Percentiles rank a stretch among this genome's conserved stretches.
Conservation (phyloP, 2,329 filamentous ascomycete genomes). For the Cladophialophora psammophila region DNA sequence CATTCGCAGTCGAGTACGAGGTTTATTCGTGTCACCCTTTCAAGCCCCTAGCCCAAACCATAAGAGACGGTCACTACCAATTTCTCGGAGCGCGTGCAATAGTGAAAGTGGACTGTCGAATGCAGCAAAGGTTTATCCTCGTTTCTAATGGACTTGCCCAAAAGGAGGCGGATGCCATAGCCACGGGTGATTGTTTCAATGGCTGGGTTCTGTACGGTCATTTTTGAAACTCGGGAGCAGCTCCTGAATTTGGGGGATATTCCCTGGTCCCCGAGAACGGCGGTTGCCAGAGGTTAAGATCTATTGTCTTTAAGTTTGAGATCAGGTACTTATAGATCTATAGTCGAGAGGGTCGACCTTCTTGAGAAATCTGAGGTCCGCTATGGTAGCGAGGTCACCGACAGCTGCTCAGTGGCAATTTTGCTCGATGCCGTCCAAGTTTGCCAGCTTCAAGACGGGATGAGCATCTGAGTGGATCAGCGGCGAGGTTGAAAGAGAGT, state of each 20-base stretch:
- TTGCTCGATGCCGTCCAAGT: not conserved
- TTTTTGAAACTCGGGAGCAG: slow-evolving; percentile 20
- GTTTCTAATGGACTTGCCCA: slow-evolving; percentile 17
- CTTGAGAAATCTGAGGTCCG: slow-evolving; percentile 13
- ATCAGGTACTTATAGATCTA: slow-evolving; percentile 33
- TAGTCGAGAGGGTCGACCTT: slow-evolving; percentile 8
- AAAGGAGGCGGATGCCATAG: slow-evolving; percentile 31
- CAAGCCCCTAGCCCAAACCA: not conserved
- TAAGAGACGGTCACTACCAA: not conserved
- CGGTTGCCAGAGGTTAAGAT: slow-evolving; percentile 29
- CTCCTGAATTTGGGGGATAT: not conserved
- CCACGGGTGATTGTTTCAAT: slow-evolving; percentile 26
- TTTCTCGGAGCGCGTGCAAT: slow-evolving; percentile 19
- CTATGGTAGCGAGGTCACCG: not conserved
- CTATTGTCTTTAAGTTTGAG: slow-evolving; percentile 22
- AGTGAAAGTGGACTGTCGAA: slow-evolving; percentile 29
- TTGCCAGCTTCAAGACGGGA: not conserved
- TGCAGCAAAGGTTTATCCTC: slow-evolving; percentile 25
- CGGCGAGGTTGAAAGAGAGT: not conserved
- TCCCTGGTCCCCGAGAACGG: not conserved
- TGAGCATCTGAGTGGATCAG: not conserved
- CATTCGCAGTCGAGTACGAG: not conserved
- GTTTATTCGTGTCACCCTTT: not conserved
- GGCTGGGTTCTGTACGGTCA: slow-evolving; percentile 22
- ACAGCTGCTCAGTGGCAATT: not conserved